Evolutionary conservation across 2,329 filamentous ascomycete species (phyloP).

Genomic region (Paecilomyces formosus): DNA sequence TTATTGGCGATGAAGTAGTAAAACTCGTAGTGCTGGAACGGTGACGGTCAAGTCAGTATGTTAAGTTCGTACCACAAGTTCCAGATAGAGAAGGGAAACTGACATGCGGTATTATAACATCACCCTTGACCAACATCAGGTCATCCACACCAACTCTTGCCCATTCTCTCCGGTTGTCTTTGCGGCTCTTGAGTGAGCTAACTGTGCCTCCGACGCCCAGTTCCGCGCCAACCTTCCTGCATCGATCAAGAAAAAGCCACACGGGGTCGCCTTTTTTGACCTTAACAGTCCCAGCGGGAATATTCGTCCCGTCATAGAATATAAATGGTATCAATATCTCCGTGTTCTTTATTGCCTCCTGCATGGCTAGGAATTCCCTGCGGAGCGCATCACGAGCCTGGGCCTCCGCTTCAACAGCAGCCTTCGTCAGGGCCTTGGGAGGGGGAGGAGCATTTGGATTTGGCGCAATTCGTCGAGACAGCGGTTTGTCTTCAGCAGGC

Average conservation of each 20-base stretch:
- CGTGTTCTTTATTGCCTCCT: slow-evolving; percentile 79
- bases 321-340: slow-evolving; percentile 91
- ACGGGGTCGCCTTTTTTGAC: slow-evolving; percentile 90
- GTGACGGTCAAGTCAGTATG: slow-evolving; percentile 6
- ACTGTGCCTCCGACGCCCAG: slow-evolving; percentile 61
- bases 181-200: slow-evolving; percentile 39
- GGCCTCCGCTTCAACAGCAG: slow-evolving; percentile 68
- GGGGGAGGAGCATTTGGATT: slow-evolving; percentile 42
- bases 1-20: slow-evolving; percentile 90
- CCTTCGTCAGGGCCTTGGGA: slow-evolving; percentile 72
- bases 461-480: slow-evolving; percentile 31
- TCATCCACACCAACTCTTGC: slow-evolving; percentile 91
- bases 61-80: not conserved
- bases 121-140: slow-evolving; percentile 82
- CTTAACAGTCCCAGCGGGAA: slow-evolving; percentile 72
- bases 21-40: slow-evolving; percentile 80
- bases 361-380: slow-evolving; percentile 72
- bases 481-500: slow-evolving; percentile 22
- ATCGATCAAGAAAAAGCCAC: slow-evolving; percentile 89
- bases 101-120: slow-evolving; percentile 90
- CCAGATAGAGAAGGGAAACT: slow-evolving; percentile 31
- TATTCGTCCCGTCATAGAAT: slow-evolving; percentile 91
- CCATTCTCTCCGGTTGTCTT: slow-evolving; percentile 70
- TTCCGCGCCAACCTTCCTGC: slow-evolving; percentile 81
- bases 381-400: slow-evolving; percentile 66